Evolutionary conservation across 306 rosid genomes (phyloP).

Genomic region (Corylus avellana): DNA sequence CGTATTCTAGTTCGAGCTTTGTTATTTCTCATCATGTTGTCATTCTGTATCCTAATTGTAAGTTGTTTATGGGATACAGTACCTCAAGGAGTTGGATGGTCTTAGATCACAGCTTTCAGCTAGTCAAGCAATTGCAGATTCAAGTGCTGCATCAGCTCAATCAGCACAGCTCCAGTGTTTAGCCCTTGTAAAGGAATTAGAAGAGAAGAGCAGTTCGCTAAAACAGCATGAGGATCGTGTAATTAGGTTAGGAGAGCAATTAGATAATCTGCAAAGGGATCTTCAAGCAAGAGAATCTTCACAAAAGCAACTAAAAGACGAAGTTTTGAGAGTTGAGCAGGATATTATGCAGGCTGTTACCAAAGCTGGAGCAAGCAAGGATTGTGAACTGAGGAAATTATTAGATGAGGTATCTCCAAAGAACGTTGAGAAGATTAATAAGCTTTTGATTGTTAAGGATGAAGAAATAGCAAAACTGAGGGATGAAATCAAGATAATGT

Average conservation of each 20-base stretch:
- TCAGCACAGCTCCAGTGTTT: constrained; percentile 72
- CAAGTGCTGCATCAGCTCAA: constrained; percentile 85
- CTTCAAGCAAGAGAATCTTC: constrained; percentile 85
- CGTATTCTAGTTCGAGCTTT: background rate
- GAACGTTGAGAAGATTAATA: constrained; percentile 78
- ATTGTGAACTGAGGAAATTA: constrained; percentile 69
- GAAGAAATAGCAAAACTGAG: constrained; percentile 69
- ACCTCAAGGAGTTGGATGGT: constrained; percentile 74
- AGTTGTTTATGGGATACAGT: constrained; percentile 47
- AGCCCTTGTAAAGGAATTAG: constrained; percentile 71
- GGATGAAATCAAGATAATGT: constrained; percentile 82
- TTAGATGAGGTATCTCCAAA: constrained; percentile 83
- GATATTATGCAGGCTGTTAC: constrained; percentile 82
- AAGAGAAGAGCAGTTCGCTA: constrained; percentile 65
- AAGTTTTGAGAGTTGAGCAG: constrained; percentile 73
- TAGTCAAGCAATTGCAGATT: constrained; percentile 76
- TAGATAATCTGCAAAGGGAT: constrained; percentile 79
- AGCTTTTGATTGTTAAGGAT: constrained; percentile 68
- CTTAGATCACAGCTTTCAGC: constrained; percentile 64
- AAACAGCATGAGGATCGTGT: constrained; percentile 81
- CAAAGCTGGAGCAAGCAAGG: constrained; percentile 64
- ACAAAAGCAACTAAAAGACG: constrained; percentile 87
- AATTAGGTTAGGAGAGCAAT: constrained; percentile 71
- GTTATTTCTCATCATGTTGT: background rate
- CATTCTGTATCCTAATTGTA: background rate